Conservation (phyloP, 768 basidiomycete genomes). For the Lentinula detonsa region DNA sequence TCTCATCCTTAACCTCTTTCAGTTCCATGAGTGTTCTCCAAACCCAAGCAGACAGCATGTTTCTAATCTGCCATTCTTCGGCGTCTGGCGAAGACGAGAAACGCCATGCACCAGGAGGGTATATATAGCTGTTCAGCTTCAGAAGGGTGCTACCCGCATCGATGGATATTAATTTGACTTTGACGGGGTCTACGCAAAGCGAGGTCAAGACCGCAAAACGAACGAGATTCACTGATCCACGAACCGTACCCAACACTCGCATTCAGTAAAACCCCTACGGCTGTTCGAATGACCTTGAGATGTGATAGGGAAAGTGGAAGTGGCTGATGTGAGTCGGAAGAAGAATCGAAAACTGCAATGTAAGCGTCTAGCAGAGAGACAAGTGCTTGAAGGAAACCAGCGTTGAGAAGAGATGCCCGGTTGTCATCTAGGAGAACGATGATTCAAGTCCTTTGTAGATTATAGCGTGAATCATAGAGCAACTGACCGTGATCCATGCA, state of each 20-base stretch:
- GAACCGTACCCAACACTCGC: constrained; percentile 71
- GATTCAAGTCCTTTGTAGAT: neutral
- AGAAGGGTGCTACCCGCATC: constrained; percentile 67
- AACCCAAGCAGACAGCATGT: constrained; percentile 64
- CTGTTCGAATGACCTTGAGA: constrained; percentile 69
- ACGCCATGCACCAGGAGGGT: constrained; percentile 69
- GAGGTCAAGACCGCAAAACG: constrained; percentile 1
- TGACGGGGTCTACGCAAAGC: constrained; percentile 57
- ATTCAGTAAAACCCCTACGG: constrained; percentile 76
- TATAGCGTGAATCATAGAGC: neutral
- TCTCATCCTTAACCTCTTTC: constrained; percentile 66
- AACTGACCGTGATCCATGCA: constrained; percentile 76
- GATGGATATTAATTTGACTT: constrained; percentile 57
- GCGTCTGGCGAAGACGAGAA: constrained; percentile 20
- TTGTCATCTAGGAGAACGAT: constrained; percentile 54
- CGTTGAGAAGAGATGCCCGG: constrained; percentile 63
- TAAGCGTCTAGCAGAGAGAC: constrained; percentile 68
- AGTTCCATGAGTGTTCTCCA: constrained; percentile 74
- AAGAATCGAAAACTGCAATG: constrained; percentile 35
- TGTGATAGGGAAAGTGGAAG: constrained; percentile 52
- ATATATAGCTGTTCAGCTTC: constrained; percentile 60
- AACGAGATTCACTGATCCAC: constrained; percentile 13
- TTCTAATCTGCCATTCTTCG: constrained; percentile 64
- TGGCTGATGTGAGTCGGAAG: constrained; percentile 30
- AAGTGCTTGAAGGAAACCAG: constrained; percentile 61